Base-by-base conservation (phyloP, 1,284 basidiomycete species). In the Puccinia horiana region DNA sequence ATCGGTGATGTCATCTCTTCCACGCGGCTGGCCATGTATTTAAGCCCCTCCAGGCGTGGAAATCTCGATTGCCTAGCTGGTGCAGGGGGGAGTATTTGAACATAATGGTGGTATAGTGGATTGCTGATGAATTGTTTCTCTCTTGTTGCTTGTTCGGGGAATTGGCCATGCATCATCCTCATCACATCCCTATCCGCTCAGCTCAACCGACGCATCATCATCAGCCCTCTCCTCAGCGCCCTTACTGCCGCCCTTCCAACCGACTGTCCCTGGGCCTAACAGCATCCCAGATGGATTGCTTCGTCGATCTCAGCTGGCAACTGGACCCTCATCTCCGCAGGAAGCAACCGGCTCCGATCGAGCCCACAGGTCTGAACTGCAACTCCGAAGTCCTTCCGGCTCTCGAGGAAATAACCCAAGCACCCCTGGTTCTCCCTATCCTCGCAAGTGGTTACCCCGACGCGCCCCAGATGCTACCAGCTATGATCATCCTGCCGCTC, bases 401-500 rank as follows among this genome's bases (percentile, higher is more conserved):
- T 74, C 72, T 23, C 69, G 69, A 56, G 49, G 52, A 16, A 54
- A 52, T 32, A 37, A 9, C 35, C 49, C 72, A 5, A 56, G 29
- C 18, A 74, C 72, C 52, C 52, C 72, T 56, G 49, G 72, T 32
- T 74, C 52, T 74, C 72, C 52, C 29, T 54, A 74, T 74, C 40
- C 72, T 20, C 72, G 72, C 18, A 52, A 40, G 23, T 74, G 49
- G 72, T 44, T 56, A 14, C 72, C 49, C 52, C 52, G 72, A n/a
- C 72, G 72, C 35, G 44, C 72, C 29, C 49, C 49, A 54, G 72
- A 65, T 40, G 37, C 1, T 37, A 14, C 37, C 63, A 16, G 20
- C 20, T 37, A 65, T 65, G 63, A 65, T 23, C 37, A 65, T 40
- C 63, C 63, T 37, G 37, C 37, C 18, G 16, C 32, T 42, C 58